phyloP scores from a whole-genome alignment of 257 asterid species.

The Solanum stenotomum region DNA sequence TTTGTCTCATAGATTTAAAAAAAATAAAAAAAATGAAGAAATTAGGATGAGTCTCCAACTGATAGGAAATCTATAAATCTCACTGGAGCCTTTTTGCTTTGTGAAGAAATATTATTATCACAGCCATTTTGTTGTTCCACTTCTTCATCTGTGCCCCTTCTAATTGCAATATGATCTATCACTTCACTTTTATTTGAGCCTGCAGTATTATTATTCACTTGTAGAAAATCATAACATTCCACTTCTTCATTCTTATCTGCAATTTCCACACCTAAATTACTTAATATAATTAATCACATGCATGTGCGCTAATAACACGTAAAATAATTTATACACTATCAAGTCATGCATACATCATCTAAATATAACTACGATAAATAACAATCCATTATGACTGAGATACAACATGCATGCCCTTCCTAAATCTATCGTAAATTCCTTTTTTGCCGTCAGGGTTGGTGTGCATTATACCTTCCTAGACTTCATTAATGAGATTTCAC shows the following conservation, averaged over 20 bases:
- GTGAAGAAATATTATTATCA: background rate
- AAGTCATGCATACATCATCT: background rate
- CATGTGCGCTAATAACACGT: background rate
- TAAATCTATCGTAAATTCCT: no score
- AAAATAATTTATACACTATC: background rate
- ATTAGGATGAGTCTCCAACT: conserved; percentile 24
- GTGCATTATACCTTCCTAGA: no score
- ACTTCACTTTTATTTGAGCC: conserved; percentile 72
- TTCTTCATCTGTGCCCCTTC: conserved; percentile 27
- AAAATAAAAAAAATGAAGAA: background rate
- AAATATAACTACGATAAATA: no score
- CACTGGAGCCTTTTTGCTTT: background rate
- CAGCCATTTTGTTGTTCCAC: conserved; percentile 30
- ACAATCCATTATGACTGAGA: background rate
- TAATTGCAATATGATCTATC: conserved; percentile 37
- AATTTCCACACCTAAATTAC: background rate
- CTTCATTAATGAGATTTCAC: no score
- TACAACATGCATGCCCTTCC: no score
- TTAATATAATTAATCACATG: background rate
- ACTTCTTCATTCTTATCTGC: conserved; percentile 46
- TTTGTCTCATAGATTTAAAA: background rate
- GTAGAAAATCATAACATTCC: conserved; percentile 65
- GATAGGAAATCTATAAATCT: conserved; percentile 48
- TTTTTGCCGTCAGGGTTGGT: no score
- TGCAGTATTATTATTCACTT: conserved; percentile 39